Conservation (phyloP, 1,139 yeast genomes). For the Nadsonia starkeyi-henricii region DNA sequence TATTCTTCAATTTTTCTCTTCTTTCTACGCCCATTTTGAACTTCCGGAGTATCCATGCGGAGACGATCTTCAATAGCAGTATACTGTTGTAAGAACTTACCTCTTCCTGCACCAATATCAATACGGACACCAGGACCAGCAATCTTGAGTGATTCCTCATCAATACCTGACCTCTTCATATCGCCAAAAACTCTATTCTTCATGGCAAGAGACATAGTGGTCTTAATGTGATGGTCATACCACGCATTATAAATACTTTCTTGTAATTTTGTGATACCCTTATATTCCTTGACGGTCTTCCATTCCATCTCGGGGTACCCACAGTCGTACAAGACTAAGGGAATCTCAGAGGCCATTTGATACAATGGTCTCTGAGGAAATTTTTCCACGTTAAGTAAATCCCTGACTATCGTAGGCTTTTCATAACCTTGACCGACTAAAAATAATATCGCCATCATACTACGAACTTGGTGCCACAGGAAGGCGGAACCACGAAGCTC, state of each 20-base stretch:
- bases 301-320: slow-evolving; percentile 59
- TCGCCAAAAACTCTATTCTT: slow-evolving; percentile 7
- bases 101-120: slow-evolving; percentile 18
- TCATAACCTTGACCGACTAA: slow-evolving; percentile 73
- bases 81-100: slow-evolving; percentile 27
- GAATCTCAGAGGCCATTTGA: slow-evolving; percentile 88
- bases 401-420: slow-evolving; percentile 38
- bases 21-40: slow-evolving; percentile 40
- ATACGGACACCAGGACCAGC: slow-evolving; percentile 17
- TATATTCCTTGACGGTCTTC: slow-evolving; percentile 22
- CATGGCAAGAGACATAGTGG: slow-evolving; percentile 21
- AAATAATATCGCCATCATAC: slow-evolving; percentile 79
- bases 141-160: slow-evolving; percentile 17
- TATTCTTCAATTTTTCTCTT: background rate
- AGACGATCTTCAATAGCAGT: slow-evolving; percentile 46
- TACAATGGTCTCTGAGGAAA: slow-evolving; percentile 65
- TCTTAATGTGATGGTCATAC: slow-evolving; percentile 25
- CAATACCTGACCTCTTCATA: background rate
- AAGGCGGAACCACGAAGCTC: slow-evolving; percentile 83
- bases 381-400: slow-evolving; percentile 43
- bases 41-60: slow-evolving; percentile 47
- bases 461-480: slow-evolving; percentile 95
- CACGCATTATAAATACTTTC: slow-evolving; percentile 18
- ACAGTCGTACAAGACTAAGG: slow-evolving; percentile 79
- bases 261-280: slow-evolving; percentile 11